Evolutionary conservation across 345 rosid species (phyloP).

Genomic region (Salix brachista): DNA sequence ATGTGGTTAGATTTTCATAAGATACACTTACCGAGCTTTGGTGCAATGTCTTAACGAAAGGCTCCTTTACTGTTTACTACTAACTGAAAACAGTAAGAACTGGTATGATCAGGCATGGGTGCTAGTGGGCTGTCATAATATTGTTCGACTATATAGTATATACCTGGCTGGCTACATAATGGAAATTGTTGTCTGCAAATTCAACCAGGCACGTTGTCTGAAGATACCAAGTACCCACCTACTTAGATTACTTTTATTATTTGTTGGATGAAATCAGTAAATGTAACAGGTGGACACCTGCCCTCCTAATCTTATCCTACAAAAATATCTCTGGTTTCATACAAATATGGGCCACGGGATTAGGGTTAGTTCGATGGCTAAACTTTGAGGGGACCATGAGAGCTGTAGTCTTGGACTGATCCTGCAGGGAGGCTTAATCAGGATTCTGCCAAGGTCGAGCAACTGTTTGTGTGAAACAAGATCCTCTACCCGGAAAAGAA

Average conservation of each 20-base stretch:
- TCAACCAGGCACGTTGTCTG: not conserved
- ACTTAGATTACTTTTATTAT: not conserved
- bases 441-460: not conserved
- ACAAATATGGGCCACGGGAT: not conserved
- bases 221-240: not conserved
- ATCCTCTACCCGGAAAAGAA: not conserved
- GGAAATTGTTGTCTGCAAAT: not conserved
- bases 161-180: not conserved
- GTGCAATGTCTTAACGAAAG: not conserved
- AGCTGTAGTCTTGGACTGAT: not conserved
- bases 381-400: slow-evolving; percentile 6
- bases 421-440: not conserved
- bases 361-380: not conserved
- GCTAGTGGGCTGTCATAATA: not conserved
- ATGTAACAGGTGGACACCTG: not conserved
- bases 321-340: slow-evolving; percentile 1
- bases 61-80: not conserved
- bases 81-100: not conserved
- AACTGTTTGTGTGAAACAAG: not conserved
- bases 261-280: not conserved
- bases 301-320: not conserved
- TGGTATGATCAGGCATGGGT: not conserved
- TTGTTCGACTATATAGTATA: not conserved
- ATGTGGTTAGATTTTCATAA: not conserved
- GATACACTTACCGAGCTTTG: not conserved